Evolutionary conservation across 2,329 filamentous ascomycete genomes (phyloP).

Genomic region (Aspergillus costaricaensis): DNA sequence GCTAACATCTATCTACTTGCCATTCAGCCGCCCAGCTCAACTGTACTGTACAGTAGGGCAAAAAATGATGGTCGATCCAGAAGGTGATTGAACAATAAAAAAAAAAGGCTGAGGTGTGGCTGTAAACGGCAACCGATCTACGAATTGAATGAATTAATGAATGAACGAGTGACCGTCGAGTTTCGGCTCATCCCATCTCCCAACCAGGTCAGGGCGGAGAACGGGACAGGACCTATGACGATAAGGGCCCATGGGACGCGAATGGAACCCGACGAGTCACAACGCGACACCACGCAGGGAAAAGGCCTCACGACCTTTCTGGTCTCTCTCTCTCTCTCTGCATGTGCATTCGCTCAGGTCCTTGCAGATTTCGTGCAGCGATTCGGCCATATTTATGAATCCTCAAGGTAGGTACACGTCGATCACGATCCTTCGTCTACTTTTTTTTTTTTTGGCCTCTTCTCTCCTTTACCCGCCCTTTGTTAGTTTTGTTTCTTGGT

Average conservation of each 20-base stretch:
- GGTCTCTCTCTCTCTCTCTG: conserved; percentile 1
- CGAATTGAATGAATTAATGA: conserved; percentile 15
- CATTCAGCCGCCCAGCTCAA: not conserved
- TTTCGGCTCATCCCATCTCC: not conserved
- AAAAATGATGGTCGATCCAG: conserved; percentile 9
- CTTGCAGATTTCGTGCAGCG: conserved; percentile 33
- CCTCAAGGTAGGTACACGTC: conserved; percentile 1
- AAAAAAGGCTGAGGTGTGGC: conserved; percentile 15
- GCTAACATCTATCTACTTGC: not conserved
- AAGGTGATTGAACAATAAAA: conserved; percentile 19
- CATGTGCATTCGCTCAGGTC: conserved; percentile 25
- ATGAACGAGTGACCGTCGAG: not conserved
- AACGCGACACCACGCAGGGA: conserved; percentile 23
- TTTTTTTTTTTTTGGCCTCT: not conserved
- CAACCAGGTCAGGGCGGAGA: conserved; percentile 18
- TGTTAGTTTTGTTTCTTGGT: not conserved
- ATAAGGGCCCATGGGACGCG: conserved; percentile 25
- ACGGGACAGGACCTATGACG: conserved; percentile 21
- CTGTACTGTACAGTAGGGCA: conserved; percentile 3
- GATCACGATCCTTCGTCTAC: not conserved
- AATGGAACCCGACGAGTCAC: conserved; percentile 33
- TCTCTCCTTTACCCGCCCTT: not conserved
- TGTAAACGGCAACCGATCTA: conserved; percentile 27
- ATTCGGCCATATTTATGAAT: conserved; percentile 6
- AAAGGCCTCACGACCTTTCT: conserved; percentile 16